Base-by-base conservation (phyloP, 352 stramenopile genomes). In the Pythium rhizo-oryzae region DNA sequence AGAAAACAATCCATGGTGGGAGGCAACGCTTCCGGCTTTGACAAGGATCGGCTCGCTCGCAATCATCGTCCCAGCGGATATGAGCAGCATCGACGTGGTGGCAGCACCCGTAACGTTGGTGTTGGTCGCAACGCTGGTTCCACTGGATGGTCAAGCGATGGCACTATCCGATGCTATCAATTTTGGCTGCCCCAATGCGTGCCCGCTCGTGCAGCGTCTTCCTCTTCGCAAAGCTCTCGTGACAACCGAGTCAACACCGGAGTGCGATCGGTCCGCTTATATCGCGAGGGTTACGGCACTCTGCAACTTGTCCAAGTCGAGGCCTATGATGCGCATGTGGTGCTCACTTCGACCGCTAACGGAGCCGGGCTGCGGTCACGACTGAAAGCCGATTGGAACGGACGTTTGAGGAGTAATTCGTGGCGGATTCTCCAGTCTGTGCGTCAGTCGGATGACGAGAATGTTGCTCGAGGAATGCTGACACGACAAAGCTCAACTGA, bases 401-500 rank as follows among this genome's bases (percentile, higher is more conserved):
- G 73, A 0, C 75, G 62, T 43, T 71, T 71, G 2, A 66, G 52
- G 0, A 72, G 80, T 8, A 69, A 89, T 18, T 78, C 78, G 18
- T 92, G 84, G 84, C 75, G 65, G 7, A 49, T 92, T 16, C 61
- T 87, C 6, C 80, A 89, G 35, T 87, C 80, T 12, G 72, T 79
- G 9, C 70, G 76, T 33, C 74, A 75, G 18, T 90, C 84, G 0
- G 62, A 88, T 25, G 72, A 87, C 15, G 84, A 89, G 53, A 94
- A 94, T 49, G 33, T 91, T 1, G 85, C 84, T 0, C 13, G 58
- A 23, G 74, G 82, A 0, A 91, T 94, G 84, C 62, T 60, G 1
- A 89, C 84, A 8, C 76, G 69, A 1, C 84, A 92, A 59, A 94
- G 84, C 58, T 89, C 74, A n/a, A 87, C 81, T 0, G 77, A 61